Evolutionary conservation across 2,329 filamentous ascomycete species (phyloP).

Genomic region (Scedosporium apiospermum): DNA sequence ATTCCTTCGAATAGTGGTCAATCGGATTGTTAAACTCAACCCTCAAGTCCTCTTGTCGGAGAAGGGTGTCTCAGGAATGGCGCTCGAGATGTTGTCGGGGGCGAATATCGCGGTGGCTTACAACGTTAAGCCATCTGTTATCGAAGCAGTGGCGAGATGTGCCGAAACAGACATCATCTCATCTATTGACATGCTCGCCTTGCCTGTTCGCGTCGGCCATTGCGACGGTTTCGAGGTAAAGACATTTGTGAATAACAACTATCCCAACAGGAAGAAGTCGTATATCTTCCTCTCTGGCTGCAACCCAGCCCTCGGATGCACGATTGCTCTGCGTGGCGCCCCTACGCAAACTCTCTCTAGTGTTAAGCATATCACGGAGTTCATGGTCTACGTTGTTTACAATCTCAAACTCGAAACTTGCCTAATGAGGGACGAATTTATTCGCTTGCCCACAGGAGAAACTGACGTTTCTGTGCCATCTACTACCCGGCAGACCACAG

Average conservation of each 20-base stretch:
- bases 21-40: constrained; percentile 74
- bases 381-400: constrained; percentile 98
- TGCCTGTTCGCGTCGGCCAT: constrained; percentile 62
- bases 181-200: constrained; percentile 83
- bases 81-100: constrained; percentile 77
- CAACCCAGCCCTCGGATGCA: constrained; percentile 82
- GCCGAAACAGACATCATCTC: constrained; percentile 89
- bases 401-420: constrained; percentile 94
- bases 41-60: constrained; percentile 87
- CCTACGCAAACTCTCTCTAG: constrained; percentile 60
- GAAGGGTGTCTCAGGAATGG: constrained; percentile 84
- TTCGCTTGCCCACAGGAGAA: constrained; percentile 62
- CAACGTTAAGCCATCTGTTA: constrained; percentile 92
- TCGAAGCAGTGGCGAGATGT: constrained; percentile 88
- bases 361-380: constrained; percentile 90
- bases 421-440: constrained; percentile 84
- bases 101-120: constrained; percentile 89
- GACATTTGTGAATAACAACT: constrained; percentile 76
- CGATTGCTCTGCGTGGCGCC: constrained; percentile 81
- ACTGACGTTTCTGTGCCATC: constrained; percentile 20
- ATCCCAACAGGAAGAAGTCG: constrained; percentile 72
- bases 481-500: constrained; percentile 17
- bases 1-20: constrained; percentile 83
- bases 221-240: constrained; percentile 90
- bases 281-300: constrained; percentile 94